phyloP scores from a whole-genome alignment of 2,329 filamentous ascomycete genomes.

The Rhynchosporium secalis region DNA sequence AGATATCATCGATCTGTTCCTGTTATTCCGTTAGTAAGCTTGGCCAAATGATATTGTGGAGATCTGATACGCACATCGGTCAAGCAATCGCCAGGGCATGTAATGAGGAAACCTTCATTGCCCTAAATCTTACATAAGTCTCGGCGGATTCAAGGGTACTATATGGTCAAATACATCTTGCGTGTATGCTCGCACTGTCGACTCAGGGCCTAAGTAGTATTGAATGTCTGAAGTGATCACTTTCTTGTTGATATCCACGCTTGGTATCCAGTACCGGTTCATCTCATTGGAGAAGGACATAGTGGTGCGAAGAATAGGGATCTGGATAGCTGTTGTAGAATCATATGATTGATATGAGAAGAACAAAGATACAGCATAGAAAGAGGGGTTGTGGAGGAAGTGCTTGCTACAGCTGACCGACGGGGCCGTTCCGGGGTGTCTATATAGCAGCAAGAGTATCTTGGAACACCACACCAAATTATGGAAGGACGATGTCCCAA shows the following conservation, averaged over 20 bases:
- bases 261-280: conserved; percentile 63
- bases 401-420: too few species aligned
- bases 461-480: too few species aligned
- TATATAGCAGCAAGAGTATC: not conserved
- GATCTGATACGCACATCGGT: conserved; percentile 53
- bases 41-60: not conserved
- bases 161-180: conserved; percentile 48
- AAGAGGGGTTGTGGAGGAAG: too few species aligned
- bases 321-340: conserved; percentile 10
- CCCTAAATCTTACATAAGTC: conserved; percentile 44
- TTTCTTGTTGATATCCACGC: conserved; percentile 59
- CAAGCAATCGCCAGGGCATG: conserved; percentile 56
- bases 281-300: conserved; percentile 41
- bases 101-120: conserved; percentile 62
- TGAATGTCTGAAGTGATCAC: conserved; percentile 60
- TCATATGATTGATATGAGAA: conserved; percentile 16
- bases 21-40: conserved; percentile 36
- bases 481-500: not conserved
- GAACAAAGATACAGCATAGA: too few species aligned
- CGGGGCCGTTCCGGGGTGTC: not conserved
- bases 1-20: conserved; percentile 66
- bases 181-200: conserved; percentile 58
- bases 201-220: conserved; percentile 58
- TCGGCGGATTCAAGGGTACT: conserved; percentile 30
- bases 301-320: conserved; percentile 14